phyloP scores from a whole-genome alignment of 2,329 filamentous ascomycete genomes.

The Ploettnerulaceae sp. region DNA sequence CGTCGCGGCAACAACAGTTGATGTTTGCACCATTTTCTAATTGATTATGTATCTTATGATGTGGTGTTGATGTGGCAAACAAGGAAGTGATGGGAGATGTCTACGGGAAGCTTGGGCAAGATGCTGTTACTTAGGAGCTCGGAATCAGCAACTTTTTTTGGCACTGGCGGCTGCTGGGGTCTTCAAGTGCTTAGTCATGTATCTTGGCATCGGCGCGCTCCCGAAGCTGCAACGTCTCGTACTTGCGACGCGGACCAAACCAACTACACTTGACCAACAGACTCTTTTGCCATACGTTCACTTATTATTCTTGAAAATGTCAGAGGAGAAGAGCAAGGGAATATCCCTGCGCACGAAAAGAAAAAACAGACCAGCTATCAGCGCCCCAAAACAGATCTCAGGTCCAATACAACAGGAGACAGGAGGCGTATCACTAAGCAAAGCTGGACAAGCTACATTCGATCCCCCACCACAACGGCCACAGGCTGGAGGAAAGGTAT shows the following conservation, averaged over 20 bases:
- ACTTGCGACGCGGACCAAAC: no score
- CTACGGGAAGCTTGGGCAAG: conserved; percentile 11
- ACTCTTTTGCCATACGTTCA: no score
- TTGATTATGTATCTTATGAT: not conserved
- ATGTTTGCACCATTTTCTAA: conserved; percentile 44
- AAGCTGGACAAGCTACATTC: conserved; percentile 34
- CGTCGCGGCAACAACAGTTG: conserved; percentile 55
- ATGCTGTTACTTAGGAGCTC: not conserved
- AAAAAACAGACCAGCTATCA: conserved; percentile 57
- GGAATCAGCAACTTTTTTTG: conserved; percentile 7
- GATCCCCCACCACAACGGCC: conserved; percentile 43
- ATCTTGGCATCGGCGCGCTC: not conserved
- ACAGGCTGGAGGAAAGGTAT: conserved; percentile 53
- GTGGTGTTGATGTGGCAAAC: not conserved
- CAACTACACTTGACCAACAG: not conserved
- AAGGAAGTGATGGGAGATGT: conserved; percentile 7
- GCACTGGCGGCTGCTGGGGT: not conserved
- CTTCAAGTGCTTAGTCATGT: not conserved
- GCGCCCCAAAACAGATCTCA: conserved; percentile 59
- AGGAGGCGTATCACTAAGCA: conserved; percentile 38
- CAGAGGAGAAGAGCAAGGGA: conserved; percentile 53
- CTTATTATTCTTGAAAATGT: conserved; percentile 42
- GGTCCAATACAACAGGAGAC: conserved; percentile 53
- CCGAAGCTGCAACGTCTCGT: not conserved
- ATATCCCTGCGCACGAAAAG: conserved; percentile 60